Evolutionary conservation across 768 basidiomycete genomes (phyloP).

Genomic region (Rhodocollybia butyracea): DNA sequence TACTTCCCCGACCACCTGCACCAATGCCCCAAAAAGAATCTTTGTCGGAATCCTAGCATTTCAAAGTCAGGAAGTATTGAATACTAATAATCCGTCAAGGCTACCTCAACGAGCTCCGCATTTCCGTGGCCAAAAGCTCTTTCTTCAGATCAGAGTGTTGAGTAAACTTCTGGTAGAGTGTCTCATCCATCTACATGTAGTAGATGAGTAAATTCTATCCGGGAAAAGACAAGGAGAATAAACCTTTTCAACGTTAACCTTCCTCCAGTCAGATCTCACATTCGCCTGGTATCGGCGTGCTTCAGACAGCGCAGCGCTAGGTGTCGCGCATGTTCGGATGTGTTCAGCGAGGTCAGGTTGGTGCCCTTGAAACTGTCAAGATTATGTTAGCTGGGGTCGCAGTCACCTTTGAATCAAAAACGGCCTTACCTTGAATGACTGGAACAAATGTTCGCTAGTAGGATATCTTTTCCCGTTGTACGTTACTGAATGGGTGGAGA

Average conservation of each 20-base stretch:
- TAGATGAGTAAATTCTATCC: too few species aligned
- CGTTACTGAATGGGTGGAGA: conserved; percentile 60
- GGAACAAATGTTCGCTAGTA: conserved; percentile 76
- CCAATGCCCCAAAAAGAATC: conserved; percentile 79
- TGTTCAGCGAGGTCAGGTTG: conserved; percentile 66
- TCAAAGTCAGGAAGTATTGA: too few species aligned
- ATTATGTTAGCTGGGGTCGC: not conserved
- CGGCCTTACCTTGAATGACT: conserved; percentile 70
- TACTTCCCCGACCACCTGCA: conserved; percentile 59
- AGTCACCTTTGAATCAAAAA: too few species aligned
- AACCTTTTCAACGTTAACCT: conserved; percentile 66
- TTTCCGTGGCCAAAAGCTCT: conserved; percentile 64
- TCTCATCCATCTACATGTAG: conserved; percentile 58
- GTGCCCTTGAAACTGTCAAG: conserved; percentile 64
- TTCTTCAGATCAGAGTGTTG: conserved; percentile 61
- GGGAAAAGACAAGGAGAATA: not conserved
- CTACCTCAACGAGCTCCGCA: conserved; percentile 65
- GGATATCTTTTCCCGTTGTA: conserved; percentile 66
- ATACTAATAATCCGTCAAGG: too few species aligned
- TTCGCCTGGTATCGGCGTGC: conserved; percentile 61
- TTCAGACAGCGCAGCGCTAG: conserved; percentile 64
- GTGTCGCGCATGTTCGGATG: conserved; percentile 58
- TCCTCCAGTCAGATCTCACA: conserved; percentile 64
- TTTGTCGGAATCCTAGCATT: conserved; percentile 67
- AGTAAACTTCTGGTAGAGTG: conserved; percentile 65